Evolutionary conservation across 352 stramenopile genomes (phyloP), one percentile per base, ranked within the genome.

Genomic region (Phytophthora multivora): DNA sequence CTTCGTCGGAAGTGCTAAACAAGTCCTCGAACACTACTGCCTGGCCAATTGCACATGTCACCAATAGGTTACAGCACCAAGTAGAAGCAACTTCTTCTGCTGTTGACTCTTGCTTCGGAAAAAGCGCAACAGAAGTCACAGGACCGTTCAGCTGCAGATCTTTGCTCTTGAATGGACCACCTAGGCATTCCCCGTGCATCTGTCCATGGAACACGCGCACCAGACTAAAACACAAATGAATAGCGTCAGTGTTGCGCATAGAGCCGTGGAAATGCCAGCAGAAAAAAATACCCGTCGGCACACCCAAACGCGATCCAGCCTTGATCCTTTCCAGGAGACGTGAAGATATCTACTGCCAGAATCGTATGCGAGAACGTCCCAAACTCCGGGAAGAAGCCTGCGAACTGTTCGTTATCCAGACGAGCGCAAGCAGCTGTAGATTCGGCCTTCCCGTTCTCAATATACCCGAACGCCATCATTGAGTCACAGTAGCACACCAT

Each of bases 351-450:
- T 10, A 89, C 73, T 4, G 75, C 62, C 30, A 93, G 42, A 18
- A 91, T 74, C 0, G 77, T 79, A 43, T 86, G 71, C 12, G 60
- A 51, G 46, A 93, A 90, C 13, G 75, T 53, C 4, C 66, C 78
- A 41, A 93, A 78, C 36, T 91, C 80, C 9, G 85, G 82, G 54
- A 93, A 91, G 50, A 90, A 93, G 0, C 40, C 28, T 10, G 73
- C 76, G 49, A 93, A 90, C 16, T 91, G 82, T 9, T 88, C 75
- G 18, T 76, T 87, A 7, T 72, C 52, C 26, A 93, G 60, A 3
- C 79, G 80, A 40, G 69, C 51, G 33, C 79, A 91, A 53, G 18
- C 19, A 59, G 50, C n/a, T 45, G 28, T 18, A 45, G 45, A 52
- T 2, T 8, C 45, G 7, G 11, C 38, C 12, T 69, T 53, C 4